Conservation (phyloP, 345 rosid genomes). For the Corchorus capsularis region DNA sequence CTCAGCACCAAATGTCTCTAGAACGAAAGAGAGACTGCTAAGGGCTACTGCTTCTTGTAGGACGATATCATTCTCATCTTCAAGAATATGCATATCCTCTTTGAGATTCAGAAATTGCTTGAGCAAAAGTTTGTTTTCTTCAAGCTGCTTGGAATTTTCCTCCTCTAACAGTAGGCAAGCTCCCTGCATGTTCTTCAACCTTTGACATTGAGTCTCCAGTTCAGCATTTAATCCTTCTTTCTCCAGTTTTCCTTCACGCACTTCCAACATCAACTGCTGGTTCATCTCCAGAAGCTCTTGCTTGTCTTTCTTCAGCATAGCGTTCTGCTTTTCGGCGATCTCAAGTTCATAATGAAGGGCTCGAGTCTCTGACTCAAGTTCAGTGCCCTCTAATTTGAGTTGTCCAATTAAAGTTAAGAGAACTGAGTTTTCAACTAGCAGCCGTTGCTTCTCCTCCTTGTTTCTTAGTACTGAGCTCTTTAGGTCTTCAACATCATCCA, state of each 20-base stretch:
- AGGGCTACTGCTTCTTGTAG: slow-evolving; percentile 56
- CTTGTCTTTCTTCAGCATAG: slow-evolving; percentile 49
- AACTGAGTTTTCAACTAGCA: slow-evolving; percentile 76
- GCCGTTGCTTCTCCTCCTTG: slow-evolving; percentile 63
- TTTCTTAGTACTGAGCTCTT: slow-evolving; percentile 51
- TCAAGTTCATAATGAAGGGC: slow-evolving; percentile 45
- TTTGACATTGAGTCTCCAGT: slow-evolving; percentile 38
- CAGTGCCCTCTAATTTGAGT: slow-evolving; percentile 48
- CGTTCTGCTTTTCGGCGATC: slow-evolving; percentile 32
- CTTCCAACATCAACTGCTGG: slow-evolving; percentile 53
- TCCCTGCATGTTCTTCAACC: slow-evolving; percentile 52
- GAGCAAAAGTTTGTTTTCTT: slow-evolving; percentile 46
- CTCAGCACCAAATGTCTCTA: slow-evolving; percentile 53
- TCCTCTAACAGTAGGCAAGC: slow-evolving; percentile 49
- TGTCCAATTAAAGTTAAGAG: slow-evolving; percentile 59
- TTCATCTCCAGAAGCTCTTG: slow-evolving; percentile 63
- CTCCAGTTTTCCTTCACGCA: slow-evolving; percentile 42
- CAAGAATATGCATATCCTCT: slow-evolving; percentile 47
- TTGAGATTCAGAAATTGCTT: slow-evolving; percentile 48
- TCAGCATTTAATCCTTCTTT: slow-evolving; percentile 44
- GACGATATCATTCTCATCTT: slow-evolving; percentile 55
- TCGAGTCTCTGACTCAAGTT: slow-evolving; percentile 51
- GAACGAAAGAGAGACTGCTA: slow-evolving; percentile 50
- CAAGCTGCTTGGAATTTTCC: slow-evolving; percentile 49
- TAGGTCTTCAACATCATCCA: slow-evolving; percentile 55